phyloP scores from a whole-genome alignment of 768 basidiomycete species.

The Gloeopeniophorella convolvens region DNA sequence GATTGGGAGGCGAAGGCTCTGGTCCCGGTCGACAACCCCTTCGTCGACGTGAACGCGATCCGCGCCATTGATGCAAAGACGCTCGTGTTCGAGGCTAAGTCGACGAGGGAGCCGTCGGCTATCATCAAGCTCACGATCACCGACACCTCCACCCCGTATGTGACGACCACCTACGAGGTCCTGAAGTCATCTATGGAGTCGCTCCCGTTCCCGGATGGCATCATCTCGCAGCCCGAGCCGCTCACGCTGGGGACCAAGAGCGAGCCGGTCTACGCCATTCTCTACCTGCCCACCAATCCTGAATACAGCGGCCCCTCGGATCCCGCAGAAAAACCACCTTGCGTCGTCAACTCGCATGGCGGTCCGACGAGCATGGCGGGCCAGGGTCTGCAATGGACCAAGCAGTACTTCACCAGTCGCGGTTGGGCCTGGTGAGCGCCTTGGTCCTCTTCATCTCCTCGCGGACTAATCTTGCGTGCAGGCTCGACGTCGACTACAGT shows the following conservation, averaged over 20 bases:
- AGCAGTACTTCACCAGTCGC: slow-evolving; percentile 60
- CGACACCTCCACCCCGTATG: not conserved
- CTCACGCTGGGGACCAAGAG: not conserved
- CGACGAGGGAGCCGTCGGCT: not conserved
- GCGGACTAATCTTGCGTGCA: slow-evolving; percentile 25
- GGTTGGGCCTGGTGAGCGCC: slow-evolving; percentile 62
- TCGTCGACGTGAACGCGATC: not conserved
- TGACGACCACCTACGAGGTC: not conserved
- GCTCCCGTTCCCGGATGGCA: slow-evolving; percentile 2
- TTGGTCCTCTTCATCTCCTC: not conserved
- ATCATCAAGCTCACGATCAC: not conserved
- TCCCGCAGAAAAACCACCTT: slow-evolving; percentile 11
- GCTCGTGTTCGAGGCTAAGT: not conserved
- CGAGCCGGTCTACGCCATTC: not conserved
- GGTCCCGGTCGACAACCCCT: slow-evolving; percentile 1
- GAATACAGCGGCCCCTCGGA: slow-evolving; percentile 2
- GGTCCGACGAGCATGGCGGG: slow-evolving; percentile 43
- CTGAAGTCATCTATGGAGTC: slow-evolving; percentile 1
- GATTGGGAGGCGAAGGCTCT: not conserved
- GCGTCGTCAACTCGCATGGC: slow-evolving; percentile 11
- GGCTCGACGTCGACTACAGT: slow-evolving; percentile 72
- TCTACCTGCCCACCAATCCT: slow-evolving; percentile 10
- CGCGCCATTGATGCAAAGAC: not conserved
- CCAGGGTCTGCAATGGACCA: slow-evolving; percentile 47
- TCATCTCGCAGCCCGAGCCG: slow-evolving; percentile 8